Base-by-base conservation (phyloP, 768 basidiomycete species). In the Leucosporidium yakuticum region DNA sequence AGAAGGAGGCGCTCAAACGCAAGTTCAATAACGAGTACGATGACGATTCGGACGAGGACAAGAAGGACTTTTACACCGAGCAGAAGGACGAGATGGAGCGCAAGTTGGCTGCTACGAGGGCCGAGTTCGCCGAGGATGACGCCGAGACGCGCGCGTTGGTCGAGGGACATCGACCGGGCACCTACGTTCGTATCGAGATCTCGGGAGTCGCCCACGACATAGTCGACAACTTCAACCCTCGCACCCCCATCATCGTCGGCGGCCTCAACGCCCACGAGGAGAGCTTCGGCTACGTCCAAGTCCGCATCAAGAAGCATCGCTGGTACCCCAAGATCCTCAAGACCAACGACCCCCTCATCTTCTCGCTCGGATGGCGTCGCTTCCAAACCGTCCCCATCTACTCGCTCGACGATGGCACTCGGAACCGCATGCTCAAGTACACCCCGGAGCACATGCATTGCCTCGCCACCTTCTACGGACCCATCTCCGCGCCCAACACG, bases 391-490 rank as follows among this genome's bases (percentile, higher is more conserved):
- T 95, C 8, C 96, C 96, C 3, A 88, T 97, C 71, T 99, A 97
- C 80, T 92, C 92, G 25, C 82, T 99, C 27, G 96, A 99, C 77
- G 96, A 99, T 79, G 74, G 76, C 5, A 95, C 97, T 73, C 89
- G 96, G 23, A 96, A 97, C 87, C 91, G 96, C 47, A 90, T 98
- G 88, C 88, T 99, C 81, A 99, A 99, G 80, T 99, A 99, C 78
- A 97, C 96, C 0, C 96, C 96, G 0, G 96, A 99, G 80, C 96
- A 99, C 76, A 97, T 95, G 96, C 96, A 99, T 77, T 99, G 96
- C 76, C 95, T 88, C 76, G 95, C 94, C 4, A 96, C 94, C 4
- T 96, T 98, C 79, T 99, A 94, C 76, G 95, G 92, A 0, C 95
- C 96, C 11, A 87, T 91, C 27, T 82, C 91, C 4, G 81, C 90